phyloP scores from a whole-genome alignment of 768 basidiomycete species.

The Phylloporus scabripes region DNA sequence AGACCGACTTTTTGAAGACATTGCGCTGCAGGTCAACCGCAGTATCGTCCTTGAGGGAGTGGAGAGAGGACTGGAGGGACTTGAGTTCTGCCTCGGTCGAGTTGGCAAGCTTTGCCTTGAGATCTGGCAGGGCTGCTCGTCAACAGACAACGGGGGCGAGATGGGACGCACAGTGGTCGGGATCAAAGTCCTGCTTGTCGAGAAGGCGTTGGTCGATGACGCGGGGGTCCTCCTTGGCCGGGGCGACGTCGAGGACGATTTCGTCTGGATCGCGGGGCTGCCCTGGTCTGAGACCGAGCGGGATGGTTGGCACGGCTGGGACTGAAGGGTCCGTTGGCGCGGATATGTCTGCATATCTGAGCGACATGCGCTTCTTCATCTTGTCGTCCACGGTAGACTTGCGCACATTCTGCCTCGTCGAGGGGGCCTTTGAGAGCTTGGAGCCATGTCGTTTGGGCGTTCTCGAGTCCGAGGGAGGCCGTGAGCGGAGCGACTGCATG shows the following conservation, averaged over 20 bases:
- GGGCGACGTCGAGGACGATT: conserved; percentile 39
- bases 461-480: conserved; percentile 44
- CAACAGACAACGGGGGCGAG: neutral
- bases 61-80: conserved; percentile 71
- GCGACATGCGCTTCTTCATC: conserved; percentile 95
- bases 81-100: conserved; percentile 80
- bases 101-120: conserved; percentile 84
- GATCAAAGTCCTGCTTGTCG: conserved; percentile 77
- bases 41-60: conserved; percentile 63
- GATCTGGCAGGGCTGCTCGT: conserved; percentile 37
- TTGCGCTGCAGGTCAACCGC: conserved; percentile 80
- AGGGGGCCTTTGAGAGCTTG: conserved; percentile 26
- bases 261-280: conserved; percentile 40
- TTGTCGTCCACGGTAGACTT: conserved; percentile 67
- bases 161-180: conserved; percentile 71
- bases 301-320: conserved; percentile 57
- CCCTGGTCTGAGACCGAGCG: conserved; percentile 38
- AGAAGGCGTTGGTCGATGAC: conserved; percentile 55
- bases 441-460: conserved; percentile 28
- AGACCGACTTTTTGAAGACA: conserved; percentile 84
- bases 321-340: conserved; percentile 53
- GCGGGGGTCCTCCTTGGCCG: conserved; percentile 51
- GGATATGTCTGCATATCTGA: conserved; percentile 85
- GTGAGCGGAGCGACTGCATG: conserved; percentile 54
- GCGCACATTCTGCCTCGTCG: conserved; percentile 39